Evolutionary conservation across 345 rosid species (phyloP).

Genomic region (Viola odorata): DNA sequence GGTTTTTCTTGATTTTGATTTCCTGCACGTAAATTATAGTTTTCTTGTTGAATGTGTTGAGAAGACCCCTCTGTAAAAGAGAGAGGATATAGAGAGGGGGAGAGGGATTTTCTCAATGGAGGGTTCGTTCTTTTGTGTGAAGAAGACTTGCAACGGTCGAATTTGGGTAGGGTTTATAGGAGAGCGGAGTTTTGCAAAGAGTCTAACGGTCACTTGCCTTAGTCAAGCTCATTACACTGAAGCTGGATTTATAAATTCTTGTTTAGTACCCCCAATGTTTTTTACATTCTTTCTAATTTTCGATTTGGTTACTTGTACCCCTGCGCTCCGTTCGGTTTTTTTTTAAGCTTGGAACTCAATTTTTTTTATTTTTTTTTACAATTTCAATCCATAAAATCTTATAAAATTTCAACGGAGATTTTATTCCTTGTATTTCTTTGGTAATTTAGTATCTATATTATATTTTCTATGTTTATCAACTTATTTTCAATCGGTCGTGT

Average conservation of each 20-base stretch:
- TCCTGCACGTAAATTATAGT: neutral
- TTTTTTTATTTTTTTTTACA: neutral
- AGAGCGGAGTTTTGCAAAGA: slow-evolving; percentile 14
- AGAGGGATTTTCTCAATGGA: slow-evolving; percentile 18
- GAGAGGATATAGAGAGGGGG: slow-evolving; percentile 14
- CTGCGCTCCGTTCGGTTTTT: neutral
- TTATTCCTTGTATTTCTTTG: too few relatives aligned
- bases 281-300: too few relatives aligned
- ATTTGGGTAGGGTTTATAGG: slow-evolving; percentile 18
- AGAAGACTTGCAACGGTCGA: slow-evolving; percentile 46
- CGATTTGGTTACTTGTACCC: too few relatives aligned
- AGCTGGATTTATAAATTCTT: neutral
- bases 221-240: neutral
- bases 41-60: slow-evolving; percentile 1
- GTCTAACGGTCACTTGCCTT: slow-evolving; percentile 12
- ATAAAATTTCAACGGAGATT: neutral
- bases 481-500: too few relatives aligned
- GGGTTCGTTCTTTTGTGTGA: slow-evolving; percentile 3
- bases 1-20: neutral
- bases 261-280: too few relatives aligned
- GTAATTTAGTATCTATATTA: too few relatives aligned
- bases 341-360: neutral
- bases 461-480: too few relatives aligned
- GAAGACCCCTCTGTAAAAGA: slow-evolving; percentile 23
- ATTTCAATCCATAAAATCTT: neutral